Percentiles rank a stretch among this genome's conserved stretches.
These are phyloP conservation scores for Chlorella sp. DNA, from an alignment of 139 green algal species.

Conservation along the genomic window DNA sequence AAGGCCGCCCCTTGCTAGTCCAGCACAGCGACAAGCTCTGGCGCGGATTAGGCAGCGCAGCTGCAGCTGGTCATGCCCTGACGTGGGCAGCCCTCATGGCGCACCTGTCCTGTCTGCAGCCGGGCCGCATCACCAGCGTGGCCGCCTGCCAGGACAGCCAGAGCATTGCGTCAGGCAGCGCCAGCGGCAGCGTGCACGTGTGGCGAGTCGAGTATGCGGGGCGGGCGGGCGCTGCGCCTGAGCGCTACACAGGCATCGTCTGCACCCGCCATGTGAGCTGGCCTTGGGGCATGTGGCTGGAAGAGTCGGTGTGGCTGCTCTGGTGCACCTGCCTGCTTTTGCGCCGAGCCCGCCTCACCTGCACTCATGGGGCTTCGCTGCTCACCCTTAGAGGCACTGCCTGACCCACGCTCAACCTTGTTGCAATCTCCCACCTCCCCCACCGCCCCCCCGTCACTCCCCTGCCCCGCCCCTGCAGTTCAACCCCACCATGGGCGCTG, in stretches of 20 bases:
- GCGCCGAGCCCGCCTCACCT: neutral
- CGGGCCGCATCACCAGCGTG: slow-evolving; percentile 52
- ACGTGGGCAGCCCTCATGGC: no score
- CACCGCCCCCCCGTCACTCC: neutral
- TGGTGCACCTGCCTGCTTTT: no score
- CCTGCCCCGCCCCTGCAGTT: slow-evolving; percentile 41
- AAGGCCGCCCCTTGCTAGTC: no score
- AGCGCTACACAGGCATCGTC: slow-evolving; percentile 65
- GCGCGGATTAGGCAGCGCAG: no score
- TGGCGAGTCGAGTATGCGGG: slow-evolving; percentile 85
- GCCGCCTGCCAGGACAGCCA: slow-evolving; percentile 61
- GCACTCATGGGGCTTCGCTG: no score
- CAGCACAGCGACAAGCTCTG: no score
- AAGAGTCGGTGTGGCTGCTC: no score
- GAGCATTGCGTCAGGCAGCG: slow-evolving; percentile 68
- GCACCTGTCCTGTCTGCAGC: no score
- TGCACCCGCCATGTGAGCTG: slow-evolving; percentile 21
- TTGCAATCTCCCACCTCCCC: no score
- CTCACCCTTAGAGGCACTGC: neutral
- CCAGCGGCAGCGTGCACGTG: slow-evolving; percentile 80
- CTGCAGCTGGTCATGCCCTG: no score
- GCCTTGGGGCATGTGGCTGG: neutral
- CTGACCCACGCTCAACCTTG: no score
- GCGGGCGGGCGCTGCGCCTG: slow-evolving; percentile 44
- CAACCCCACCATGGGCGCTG: slow-evolving; percentile 46